phyloP scores from a whole-genome alignment of 768 basidiomycete species.

The Tulasnella sp. region DNA sequence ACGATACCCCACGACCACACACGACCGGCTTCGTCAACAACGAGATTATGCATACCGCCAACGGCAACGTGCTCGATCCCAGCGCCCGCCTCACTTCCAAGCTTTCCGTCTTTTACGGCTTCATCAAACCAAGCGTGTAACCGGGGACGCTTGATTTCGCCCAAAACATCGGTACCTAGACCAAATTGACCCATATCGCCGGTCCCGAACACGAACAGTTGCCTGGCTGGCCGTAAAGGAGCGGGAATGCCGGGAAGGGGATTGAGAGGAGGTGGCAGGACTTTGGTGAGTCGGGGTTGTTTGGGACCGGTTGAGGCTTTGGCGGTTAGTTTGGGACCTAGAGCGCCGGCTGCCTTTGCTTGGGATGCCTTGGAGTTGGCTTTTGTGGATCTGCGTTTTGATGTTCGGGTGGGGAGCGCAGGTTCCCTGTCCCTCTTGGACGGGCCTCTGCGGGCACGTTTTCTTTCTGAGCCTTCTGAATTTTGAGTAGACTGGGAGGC shows the following conservation, averaged over 20 bases:
- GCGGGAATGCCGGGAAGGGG: constrained; percentile 43
- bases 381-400: constrained; percentile 6
- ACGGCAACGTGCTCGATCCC: constrained; percentile 73
- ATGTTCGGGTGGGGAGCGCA: neutral
- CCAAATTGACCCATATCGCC: constrained; percentile 96
- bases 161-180: constrained; percentile 61
- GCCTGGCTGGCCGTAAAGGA: constrained; percentile 49
- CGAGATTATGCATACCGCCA: constrained; percentile 82
- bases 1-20: constrained; percentile 37
- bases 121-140: constrained; percentile 64
- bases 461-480: neutral
- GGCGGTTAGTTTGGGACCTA: neutral
- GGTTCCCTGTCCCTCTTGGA: neutral
- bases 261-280: constrained; percentile 19
- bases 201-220: constrained; percentile 75
- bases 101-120: constrained; percentile 54
- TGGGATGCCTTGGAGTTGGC: constrained; percentile 1
- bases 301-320: neutral
- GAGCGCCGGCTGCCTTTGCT: neutral
- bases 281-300: constrained; percentile 5
- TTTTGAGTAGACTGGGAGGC: neutral
- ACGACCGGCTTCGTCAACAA: constrained; percentile 79
- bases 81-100: constrained; percentile 50
- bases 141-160: constrained; percentile 63
- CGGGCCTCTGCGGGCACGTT: constrained; percentile 8